phyloP scores from a whole-genome alignment of 2,329 filamentous ascomycete genomes.

The Thyridium curvatum region DNA sequence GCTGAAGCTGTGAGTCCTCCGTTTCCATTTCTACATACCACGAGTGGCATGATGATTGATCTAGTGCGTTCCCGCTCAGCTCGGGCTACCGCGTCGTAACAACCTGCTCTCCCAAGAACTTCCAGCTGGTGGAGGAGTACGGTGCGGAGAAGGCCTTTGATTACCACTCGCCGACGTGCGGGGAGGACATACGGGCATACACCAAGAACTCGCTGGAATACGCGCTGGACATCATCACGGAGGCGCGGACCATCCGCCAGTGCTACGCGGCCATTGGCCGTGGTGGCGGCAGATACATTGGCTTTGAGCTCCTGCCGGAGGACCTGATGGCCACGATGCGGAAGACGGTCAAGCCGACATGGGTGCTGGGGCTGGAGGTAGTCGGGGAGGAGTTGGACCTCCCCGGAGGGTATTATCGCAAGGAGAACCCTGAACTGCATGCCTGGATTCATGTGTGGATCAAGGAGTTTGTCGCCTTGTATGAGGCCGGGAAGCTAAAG shows the following conservation, averaged over 20 bases:
- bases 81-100: constrained; percentile 8
- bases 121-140: constrained; percentile 24
- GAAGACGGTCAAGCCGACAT: constrained; percentile 3
- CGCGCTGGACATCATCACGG: constrained; percentile 30
- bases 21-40: not conserved
- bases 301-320: constrained; percentile 2
- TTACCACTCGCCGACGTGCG: constrained; percentile 16
- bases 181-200: constrained; percentile 24
- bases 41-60: not conserved
- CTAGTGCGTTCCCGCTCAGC: not conserved
- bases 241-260: constrained; percentile 18
- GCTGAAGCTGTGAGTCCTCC: constrained; percentile 15
- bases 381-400: constrained; percentile 2
- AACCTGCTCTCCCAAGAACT: constrained; percentile 18
- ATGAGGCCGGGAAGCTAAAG: constrained; percentile 1
- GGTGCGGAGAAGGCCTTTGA: constrained; percentile 36
- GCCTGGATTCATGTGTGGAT: constrained; percentile 1
- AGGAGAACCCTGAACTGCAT: constrained; percentile 3
- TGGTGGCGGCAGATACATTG: constrained; percentile 19
- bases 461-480: constrained; percentile 2
- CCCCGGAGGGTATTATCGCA: constrained; percentile 2
- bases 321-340: constrained; percentile 2
- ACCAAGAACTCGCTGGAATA: constrained; percentile 28
- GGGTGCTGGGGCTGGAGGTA: constrained; percentile 5
- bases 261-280: constrained; percentile 31